These are phyloP conservation scores for Saturnispora mendoncae DNA, from an alignment of 805 yeast species.

Conservation along the genomic window DNA sequence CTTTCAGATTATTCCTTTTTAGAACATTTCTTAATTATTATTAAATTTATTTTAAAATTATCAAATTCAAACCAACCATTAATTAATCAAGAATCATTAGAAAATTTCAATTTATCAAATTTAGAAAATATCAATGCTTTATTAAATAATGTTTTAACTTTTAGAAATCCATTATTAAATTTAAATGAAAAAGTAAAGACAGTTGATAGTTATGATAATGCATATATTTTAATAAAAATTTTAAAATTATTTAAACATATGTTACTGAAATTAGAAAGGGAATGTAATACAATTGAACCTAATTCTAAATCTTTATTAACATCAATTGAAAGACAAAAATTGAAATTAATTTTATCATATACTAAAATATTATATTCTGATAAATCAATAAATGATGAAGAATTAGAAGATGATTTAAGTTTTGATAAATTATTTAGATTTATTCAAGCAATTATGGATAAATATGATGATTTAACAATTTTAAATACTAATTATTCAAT, in stretches of 20 bases:
- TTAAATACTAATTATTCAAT: constrained; percentile 13
- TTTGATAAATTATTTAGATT: constrained; percentile 29
- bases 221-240: constrained; percentile 35
- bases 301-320: constrained; percentile 17
- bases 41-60: constrained; percentile 22
- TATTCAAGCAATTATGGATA: constrained; percentile 18
- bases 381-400: constrained; percentile 6
- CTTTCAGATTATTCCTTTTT: constrained; percentile 46
- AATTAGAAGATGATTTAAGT: constrained; percentile 16
- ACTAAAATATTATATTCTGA: constrained; percentile 27
- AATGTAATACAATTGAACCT: constrained; percentile 20
- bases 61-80: constrained; percentile 26
- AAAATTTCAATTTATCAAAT: constrained; percentile 15
- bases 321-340: constrained; percentile 21
- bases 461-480: constrained; percentile 18
- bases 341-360: constrained; percentile 27
- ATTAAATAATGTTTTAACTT: constrained; percentile 16
- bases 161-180: constrained; percentile 14
- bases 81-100: constrained; percentile 18
- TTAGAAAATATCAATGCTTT: constrained; percentile 14
- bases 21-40: constrained; percentile 28
- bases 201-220: constrained; percentile 22
- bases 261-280: constrained; percentile 21
- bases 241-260: constrained; percentile 30
- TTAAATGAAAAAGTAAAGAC: constrained; percentile 1